Conservation (phyloP, 1,284 basidiomycete species). For the Wolfiporia cocos region DNA sequence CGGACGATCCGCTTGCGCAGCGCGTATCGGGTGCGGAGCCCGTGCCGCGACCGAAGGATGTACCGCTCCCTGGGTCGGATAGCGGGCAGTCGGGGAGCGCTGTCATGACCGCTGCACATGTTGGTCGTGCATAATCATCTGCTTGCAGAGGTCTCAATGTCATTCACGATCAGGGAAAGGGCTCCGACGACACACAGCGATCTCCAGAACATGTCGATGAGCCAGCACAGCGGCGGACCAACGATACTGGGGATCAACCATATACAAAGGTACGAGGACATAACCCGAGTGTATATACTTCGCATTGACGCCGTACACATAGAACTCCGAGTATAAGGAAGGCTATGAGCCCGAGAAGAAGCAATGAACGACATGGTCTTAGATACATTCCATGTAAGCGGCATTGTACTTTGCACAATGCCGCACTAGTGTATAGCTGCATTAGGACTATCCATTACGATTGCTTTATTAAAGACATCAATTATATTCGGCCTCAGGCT, state of each 20-base stretch:
- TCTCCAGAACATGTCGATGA: slow-evolving; percentile 3
- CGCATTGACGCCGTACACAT: background rate
- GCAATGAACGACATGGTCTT: background rate
- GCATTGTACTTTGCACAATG: no score
- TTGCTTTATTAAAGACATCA: no score
- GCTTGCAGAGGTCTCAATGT: background rate
- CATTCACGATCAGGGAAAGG: slow-evolving; percentile 1
- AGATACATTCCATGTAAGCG: no score
- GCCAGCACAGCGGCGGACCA: slow-evolving; percentile 1
- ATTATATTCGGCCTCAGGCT: no score
- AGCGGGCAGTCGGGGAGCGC: background rate
- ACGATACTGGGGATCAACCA: background rate
- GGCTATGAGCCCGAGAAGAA: background rate
- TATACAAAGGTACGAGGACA: slow-evolving; percentile 5
- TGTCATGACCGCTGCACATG: slow-evolving; percentile 3
- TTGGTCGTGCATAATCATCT: background rate
- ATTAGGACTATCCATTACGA: no score
- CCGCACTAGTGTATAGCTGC: no score
- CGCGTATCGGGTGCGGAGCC: background rate
- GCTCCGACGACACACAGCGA: slow-evolving; percentile 1
- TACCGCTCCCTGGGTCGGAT: slow-evolving; percentile 2
- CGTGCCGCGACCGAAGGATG: slow-evolving; percentile 3
- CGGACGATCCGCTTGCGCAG: slow-evolving; percentile 1
- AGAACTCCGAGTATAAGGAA: background rate
- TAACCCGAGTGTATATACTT: background rate